A percentile compares a stretch with the other conserved stretches of the same genome.
Conservation (phyloP, 164 flowering plant genomes). For the Nymphaea colorata region DNA sequence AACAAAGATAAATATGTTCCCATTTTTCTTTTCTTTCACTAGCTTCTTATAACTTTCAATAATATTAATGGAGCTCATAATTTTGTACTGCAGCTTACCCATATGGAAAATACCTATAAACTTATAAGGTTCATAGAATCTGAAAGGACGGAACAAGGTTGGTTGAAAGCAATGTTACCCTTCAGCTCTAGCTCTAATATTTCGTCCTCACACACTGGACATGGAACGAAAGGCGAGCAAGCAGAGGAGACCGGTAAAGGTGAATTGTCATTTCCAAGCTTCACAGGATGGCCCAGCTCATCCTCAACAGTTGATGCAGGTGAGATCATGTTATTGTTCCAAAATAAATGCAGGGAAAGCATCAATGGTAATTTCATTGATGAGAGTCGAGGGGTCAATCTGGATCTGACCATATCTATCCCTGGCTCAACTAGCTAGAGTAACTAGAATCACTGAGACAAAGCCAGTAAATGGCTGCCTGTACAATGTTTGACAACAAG, state of each 20-base stretch:
- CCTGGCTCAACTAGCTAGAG: background rate
- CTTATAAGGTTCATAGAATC: too few species aligned
- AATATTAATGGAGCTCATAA: background rate
- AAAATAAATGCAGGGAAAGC: background rate
- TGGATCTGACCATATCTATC: background rate
- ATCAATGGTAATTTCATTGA: background rate
- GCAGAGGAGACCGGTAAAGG: background rate
- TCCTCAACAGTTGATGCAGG: background rate
- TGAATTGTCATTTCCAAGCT: background rate
- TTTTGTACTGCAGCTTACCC: background rate
- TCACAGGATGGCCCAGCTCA: background rate
- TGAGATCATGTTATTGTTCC: background rate
- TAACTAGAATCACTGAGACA: background rate
- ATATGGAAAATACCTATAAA: background rate
- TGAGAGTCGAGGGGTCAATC: background rate
- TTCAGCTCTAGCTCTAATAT: background rate
- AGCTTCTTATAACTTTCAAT: too few species aligned
- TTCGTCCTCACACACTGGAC: background rate
- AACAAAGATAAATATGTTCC: too few species aligned
- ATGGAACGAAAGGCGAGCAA: background rate
- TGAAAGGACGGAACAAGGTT: background rate
- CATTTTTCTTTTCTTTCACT: too few species aligned
- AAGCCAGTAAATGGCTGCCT: background rate
- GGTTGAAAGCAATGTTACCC: background rate
- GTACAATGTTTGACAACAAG: background rate